Evolutionary conservation across 805 yeast species (phyloP).

Genomic region (Starmerella scarabaei): DNA sequence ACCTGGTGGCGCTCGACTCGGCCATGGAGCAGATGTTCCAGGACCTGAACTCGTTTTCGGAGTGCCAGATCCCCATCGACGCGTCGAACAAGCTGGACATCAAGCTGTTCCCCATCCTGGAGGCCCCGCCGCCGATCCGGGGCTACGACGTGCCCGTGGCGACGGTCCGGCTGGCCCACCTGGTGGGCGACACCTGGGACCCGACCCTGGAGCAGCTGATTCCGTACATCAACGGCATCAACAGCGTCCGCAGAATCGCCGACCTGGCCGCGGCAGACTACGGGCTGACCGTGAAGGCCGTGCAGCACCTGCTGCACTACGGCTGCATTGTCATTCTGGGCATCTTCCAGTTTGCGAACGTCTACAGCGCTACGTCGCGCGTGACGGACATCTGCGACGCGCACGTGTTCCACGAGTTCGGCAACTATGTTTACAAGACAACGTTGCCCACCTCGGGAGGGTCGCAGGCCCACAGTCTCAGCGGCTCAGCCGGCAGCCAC

Average conservation of each 20-base stretch:
- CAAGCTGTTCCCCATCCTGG: conserved; percentile 79
- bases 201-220: conserved; percentile 85
- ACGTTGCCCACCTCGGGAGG: neutral
- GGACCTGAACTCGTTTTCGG: conserved; percentile 89
- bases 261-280: conserved; percentile 71
- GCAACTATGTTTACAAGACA: conserved; percentile 51
- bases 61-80: conserved; percentile 88
- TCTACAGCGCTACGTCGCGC: conserved; percentile 77
- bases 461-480: neutral
- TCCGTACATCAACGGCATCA: conserved; percentile 79
- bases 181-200: conserved; percentile 91
- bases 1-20: conserved; percentile 48
- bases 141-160: conserved; percentile 85
- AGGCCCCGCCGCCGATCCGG: conserved; percentile 62
- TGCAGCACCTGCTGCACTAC: conserved; percentile 83
- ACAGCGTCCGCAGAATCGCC: conserved; percentile 65
- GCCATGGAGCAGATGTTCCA: conserved; percentile 82
- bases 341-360: conserved; percentile 76
- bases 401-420: conserved; percentile 72
- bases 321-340: conserved; percentile 72
- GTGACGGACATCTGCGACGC: conserved; percentile 56
- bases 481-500: neutral
- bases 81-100: conserved; percentile 82
- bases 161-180: conserved; percentile 56
- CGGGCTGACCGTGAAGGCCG: conserved; percentile 65